Percentiles rank a stretch among this genome's conserved stretches.
phyloP scores from a whole-genome alignment of 768 basidiomycete genomes.

The Hericium rajendrae region DNA sequence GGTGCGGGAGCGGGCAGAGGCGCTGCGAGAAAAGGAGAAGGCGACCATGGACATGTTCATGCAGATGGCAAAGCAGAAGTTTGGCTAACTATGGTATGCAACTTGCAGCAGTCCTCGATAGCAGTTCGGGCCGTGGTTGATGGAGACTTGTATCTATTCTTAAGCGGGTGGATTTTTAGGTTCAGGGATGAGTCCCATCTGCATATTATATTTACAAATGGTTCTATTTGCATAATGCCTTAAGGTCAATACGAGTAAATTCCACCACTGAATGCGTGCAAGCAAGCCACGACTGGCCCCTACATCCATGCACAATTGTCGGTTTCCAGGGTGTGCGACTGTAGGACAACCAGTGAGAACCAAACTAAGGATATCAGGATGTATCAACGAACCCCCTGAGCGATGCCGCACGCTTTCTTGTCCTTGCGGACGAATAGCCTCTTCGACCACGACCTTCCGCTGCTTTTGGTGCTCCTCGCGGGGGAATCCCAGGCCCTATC shows the following conservation, averaged over 20 bases:
- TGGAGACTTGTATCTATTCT: neutral
- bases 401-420: neutral
- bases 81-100: constrained; percentile 40
- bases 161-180: neutral
- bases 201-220: no score
- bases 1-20: constrained; percentile 50
- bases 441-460: neutral
- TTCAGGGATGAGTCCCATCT: no score
- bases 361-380: neutral
- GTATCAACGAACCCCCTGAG: neutral
- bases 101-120: neutral
- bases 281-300: neutral
- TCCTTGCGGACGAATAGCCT: neutral
- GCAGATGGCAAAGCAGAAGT: constrained; percentile 79
- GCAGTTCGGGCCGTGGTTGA: neutral
- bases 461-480: neutral
- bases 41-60: constrained; percentile 97
- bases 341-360: neutral
- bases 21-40: constrained; percentile 71
- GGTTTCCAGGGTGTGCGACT: constrained; percentile 14
- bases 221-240: no score
- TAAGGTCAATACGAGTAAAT: no score
- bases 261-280: neutral
- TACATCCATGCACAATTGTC: constrained; percentile 17
- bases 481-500: neutral